Conservation (phyloP, 2,329 filamentous ascomycete species). For the Tolypocladium cylindrosporum region DNA sequence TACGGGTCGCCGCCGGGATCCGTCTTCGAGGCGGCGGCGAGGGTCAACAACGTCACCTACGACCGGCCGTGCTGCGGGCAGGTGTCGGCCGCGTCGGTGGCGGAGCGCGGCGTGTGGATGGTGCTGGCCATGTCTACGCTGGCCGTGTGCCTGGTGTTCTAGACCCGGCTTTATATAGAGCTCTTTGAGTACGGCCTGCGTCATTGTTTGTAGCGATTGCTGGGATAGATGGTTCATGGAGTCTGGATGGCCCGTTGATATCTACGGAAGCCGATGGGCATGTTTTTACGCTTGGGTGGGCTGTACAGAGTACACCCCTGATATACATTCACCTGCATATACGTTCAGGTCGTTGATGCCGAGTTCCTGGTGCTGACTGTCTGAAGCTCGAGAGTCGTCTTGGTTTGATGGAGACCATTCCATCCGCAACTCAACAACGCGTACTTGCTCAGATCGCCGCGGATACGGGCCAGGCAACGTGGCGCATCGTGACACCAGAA, state of each 20-base stretch:
- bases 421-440: no score
- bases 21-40: constrained; percentile 65
- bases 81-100: constrained; percentile 13
- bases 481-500: no score
- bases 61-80: constrained; percentile 45
- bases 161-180: not conserved
- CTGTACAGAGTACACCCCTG: not conserved
- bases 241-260: not conserved
- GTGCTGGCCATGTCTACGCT: not conserved
- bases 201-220: not conserved
- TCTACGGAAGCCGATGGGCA: not conserved
- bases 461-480: no score
- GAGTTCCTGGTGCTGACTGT: no score
- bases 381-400: no score
- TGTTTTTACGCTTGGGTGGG: not conserved
- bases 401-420: no score
- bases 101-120: not conserved
- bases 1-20: constrained; percentile 54
- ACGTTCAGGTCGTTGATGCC: no score
- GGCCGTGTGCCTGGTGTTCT: not conserved
- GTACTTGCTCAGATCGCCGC: no score
- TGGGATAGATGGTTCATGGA: not conserved
- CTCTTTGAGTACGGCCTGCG: not conserved
- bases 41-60: constrained; percentile 65
- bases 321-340: not conserved